Percentiles rank a stretch among this genome's conserved stretches.
These are phyloP conservation scores for Ceratobasidium sp. DNA, from an alignment of 1,284 basidiomycete species.

Conservation along the genomic window DNA sequence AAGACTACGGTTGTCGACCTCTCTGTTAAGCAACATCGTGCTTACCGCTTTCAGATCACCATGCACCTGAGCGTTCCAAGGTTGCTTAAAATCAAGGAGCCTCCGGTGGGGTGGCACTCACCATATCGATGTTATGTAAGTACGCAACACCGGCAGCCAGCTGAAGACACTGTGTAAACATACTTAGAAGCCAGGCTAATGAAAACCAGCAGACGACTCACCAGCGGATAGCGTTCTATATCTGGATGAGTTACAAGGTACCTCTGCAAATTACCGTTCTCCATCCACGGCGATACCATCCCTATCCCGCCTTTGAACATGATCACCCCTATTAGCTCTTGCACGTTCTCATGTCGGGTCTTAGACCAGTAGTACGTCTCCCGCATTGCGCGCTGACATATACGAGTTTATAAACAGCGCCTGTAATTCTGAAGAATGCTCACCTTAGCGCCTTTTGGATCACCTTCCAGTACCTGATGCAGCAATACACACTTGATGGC, in stretches of 20 bases:
- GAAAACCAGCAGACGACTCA: too few relatives aligned
- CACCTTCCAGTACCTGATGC: too few relatives aligned
- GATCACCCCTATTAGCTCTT: neutral
- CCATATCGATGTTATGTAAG: constrained; percentile 25
- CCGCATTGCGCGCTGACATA: constrained; percentile 2
- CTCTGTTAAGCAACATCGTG: too few relatives aligned
- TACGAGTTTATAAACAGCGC: too few relatives aligned
- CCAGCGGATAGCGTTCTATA: neutral
- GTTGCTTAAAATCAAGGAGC: neutral
- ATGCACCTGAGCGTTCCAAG: neutral
- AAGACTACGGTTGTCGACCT: neutral
- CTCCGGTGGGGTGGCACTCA: neutral
- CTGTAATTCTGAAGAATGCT: too few relatives aligned
- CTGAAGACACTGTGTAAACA: neutral
- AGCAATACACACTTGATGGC: too few relatives aligned
- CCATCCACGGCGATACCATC: constrained; percentile 35
- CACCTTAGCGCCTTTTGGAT: too few relatives aligned
- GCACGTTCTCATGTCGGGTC: constrained; percentile 7
- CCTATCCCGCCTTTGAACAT: constrained; percentile 14
- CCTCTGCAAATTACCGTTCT: neutral
- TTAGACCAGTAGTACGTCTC: constrained; percentile 25
- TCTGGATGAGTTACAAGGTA: constrained; percentile 3
- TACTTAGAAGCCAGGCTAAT: neutral
- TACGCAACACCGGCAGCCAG: constrained; percentile 13
- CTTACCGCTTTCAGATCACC: constrained; percentile 32